Evolutionary conservation across 345 rosid species (phyloP), one percentile per base, ranked within the genome.

Genomic region (Reutealis trisperma): DNA sequence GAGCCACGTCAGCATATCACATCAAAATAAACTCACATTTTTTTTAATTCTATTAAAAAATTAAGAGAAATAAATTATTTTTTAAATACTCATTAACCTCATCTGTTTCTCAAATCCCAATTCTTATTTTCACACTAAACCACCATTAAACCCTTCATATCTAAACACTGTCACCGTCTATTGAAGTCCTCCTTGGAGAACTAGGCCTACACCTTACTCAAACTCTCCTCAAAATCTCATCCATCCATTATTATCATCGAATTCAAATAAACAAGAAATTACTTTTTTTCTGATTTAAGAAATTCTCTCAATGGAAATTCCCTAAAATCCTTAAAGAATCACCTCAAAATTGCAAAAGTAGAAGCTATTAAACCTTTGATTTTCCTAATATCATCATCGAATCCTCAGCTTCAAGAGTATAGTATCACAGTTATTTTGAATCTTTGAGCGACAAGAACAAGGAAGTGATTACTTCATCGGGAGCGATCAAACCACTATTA

Each of bases 361-460:
- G 99, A 98, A 2, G 98, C 99, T 54, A 80, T 96, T 66, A 90
- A 83, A 87, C 98, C 99, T 4, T 71, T 96, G 62, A 69, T 96
- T 72, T 80, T 89, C 59, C 71, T 93, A 52, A 76, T 91, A 72
- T 85, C 93, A 0, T 91, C 96, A 4, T 83, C 94, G 3, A 97
- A 94, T 77, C 82, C 81, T 69, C 90, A 91, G 86, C 88, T 92
- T 71, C 99, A 96, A 63, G 98, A 96, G 87, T 85, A 91, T 75
- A 96, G 98, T 1, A 97, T 96, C 82, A 96, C 99, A 2, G 92
- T 98, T n/a, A 76, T 93, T 70, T 81, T 93, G 81, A 96, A 12
- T 93, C 99, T 18, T 87, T 96, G 34, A 93, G 97, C 82, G 99
- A 96, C 64, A 98, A 96, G 85, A 96, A 93, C 83, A 96, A 93